Conservation (phyloP, 1,284 basidiomycete species). For the Phellopilus nigrolimitatus region DNA sequence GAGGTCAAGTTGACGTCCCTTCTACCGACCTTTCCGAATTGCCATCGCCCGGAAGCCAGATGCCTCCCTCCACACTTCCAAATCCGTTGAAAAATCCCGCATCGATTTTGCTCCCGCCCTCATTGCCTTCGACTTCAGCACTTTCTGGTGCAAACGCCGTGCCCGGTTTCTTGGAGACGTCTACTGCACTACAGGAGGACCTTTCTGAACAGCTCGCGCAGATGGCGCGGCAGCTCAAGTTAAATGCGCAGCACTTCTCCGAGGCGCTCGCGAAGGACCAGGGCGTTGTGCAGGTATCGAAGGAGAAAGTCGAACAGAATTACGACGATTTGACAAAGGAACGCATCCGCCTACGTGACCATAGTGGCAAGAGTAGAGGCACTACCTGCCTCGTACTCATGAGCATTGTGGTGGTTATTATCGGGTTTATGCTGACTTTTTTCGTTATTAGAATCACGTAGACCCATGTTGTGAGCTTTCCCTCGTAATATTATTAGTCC, state of each 20-base stretch:
- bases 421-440: slow-evolving; percentile 69
- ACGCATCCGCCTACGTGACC: slow-evolving; percentile 56
- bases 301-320: slow-evolving; percentile 67
- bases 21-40: slow-evolving; percentile 20
- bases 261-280: slow-evolving; percentile 61
- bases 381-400: slow-evolving; percentile 69
- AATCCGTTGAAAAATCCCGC: slow-evolving; percentile 13
- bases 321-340: slow-evolving; percentile 65
- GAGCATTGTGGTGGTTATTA: slow-evolving; percentile 52
- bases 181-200: slow-evolving; percentile 62
- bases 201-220: slow-evolving; percentile 66
- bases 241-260: slow-evolving; percentile 69
- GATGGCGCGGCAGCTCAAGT: slow-evolving; percentile 75
- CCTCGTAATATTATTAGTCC: no score
- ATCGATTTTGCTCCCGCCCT: slow-evolving; percentile 22
- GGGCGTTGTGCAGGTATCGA: slow-evolving; percentile 51
- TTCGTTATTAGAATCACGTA: slow-evolving; percentile 62
- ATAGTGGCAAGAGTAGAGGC: slow-evolving; percentile 57
- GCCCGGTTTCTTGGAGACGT: slow-evolving; percentile 49
- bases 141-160: slow-evolving; percentile 31
- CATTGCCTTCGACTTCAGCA: slow-evolving; percentile 27
- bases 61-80: slow-evolving; percentile 6
- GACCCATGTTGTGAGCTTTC: background rate
- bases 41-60: slow-evolving; percentile 15
- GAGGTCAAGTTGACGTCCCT: background rate